Evolutionary conservation across 805 yeast genomes (phyloP).

Genomic region (Metschnikowia anglica): DNA sequence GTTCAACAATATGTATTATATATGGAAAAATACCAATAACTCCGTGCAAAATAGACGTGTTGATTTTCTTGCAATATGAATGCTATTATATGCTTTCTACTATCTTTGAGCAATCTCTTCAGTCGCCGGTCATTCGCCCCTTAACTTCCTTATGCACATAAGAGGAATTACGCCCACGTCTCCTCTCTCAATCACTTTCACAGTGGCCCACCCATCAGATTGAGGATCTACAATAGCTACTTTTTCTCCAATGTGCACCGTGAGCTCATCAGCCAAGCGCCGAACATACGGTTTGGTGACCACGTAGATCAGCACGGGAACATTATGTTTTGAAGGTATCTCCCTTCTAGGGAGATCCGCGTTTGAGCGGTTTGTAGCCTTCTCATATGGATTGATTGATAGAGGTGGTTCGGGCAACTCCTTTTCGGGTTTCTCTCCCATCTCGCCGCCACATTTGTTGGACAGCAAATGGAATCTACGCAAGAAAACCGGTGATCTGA

Average conservation of each 20-base stretch:
- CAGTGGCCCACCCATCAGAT: conserved; percentile 43
- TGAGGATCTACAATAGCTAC: conserved; percentile 27
- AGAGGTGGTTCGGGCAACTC: conserved; percentile 25
- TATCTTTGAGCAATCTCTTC: neutral
- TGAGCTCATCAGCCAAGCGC: conserved; percentile 35
- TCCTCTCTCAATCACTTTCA: conserved; percentile 20
- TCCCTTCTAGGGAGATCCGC: neutral
- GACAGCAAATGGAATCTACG: conserved; percentile 32
- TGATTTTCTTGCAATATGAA: neutral
- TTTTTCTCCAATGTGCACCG: conserved; percentile 31
- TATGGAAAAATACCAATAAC: no score
- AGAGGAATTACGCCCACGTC: conserved; percentile 37
- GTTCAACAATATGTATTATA: neutral
- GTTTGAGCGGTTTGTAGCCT: neutral
- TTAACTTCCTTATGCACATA: conserved; percentile 14
- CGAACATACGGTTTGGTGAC: conserved; percentile 31
- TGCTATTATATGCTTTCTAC: neutral
- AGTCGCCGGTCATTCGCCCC: neutral
- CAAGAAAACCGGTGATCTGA: conserved; percentile 33
- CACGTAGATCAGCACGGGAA: conserved; percentile 13
- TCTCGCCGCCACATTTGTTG: conserved; percentile 15
- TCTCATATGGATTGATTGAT: conserved; percentile 6
- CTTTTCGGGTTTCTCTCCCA: conserved; percentile 2
- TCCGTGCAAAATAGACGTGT: no score
- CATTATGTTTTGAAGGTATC: neutral